Evolutionary conservation across 2,329 filamentous ascomycete species (phyloP).

Genomic region (Exophiala mesophila): DNA sequence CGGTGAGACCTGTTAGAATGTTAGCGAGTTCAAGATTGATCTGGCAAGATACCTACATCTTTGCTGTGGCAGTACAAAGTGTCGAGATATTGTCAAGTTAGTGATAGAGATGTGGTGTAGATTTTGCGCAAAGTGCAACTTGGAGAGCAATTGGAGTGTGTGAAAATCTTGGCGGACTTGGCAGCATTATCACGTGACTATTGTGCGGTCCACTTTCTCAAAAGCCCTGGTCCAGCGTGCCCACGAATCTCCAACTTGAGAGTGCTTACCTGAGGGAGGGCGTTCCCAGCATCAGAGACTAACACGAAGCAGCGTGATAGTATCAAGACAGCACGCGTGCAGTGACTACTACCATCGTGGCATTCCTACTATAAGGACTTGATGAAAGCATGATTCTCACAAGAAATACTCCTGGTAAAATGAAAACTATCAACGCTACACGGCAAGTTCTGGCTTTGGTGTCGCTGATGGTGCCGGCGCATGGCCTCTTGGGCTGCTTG

Average conservation of each 20-base stretch:
- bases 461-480: constrained; percentile 13
- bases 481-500: constrained; percentile 17
- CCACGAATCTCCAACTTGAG: no score
- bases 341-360: no score
- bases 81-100: background rate
- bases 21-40: constrained; percentile 3
- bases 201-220: no score
- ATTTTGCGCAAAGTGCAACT: constrained; percentile 1
- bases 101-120: background rate
- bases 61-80: constrained; percentile 9
- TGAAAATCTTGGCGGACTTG: constrained; percentile 18
- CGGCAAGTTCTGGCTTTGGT: constrained; percentile 19
- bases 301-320: no score
- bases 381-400: no score
- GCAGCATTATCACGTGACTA: background rate
- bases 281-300: no score
- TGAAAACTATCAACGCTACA: no score
- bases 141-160: background rate
- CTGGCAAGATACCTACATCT: constrained; percentile 11
- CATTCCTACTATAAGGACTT: no score
- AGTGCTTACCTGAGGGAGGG: no score
- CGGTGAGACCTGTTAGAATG: constrained; percentile 48
- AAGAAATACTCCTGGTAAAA: no score
- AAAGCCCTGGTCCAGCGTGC: no score
- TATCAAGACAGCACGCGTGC: no score